These are phyloP conservation scores for Coemansia biformis DNA, from an alignment of 192 early-diverging fungal genomes.

Conservation along the genomic window DNA sequence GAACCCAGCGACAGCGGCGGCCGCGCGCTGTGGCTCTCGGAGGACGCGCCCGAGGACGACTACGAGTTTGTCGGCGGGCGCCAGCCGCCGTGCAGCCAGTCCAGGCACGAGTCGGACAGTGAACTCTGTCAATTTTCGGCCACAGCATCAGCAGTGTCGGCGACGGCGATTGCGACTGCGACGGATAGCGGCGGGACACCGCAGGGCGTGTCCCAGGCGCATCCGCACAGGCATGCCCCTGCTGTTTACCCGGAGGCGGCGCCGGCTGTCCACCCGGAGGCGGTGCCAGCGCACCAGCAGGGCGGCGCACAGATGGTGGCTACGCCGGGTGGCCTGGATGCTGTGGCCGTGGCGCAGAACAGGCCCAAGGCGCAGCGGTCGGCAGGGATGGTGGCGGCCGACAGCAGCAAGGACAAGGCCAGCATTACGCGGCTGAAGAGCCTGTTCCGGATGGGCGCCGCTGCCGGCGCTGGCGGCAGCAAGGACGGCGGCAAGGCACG, in stretches of 20 bases:
- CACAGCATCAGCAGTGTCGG: conserved; percentile 1
- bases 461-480: not conserved
- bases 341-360: not conserved
- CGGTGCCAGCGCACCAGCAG: too few relatives aligned
- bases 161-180: not conserved
- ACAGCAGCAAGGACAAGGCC: conserved; percentile 28
- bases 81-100: not conserved
- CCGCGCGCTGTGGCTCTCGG: conserved; percentile 30
- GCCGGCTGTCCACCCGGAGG: too few relatives aligned
- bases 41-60: conserved; percentile 31
- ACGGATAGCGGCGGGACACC: too few relatives aligned
- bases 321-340: not conserved
- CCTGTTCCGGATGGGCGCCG: conserved; percentile 35
- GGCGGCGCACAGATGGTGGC: not conserved
- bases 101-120: conserved; percentile 1
- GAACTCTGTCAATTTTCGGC: not conserved
- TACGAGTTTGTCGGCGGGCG: conserved; percentile 23
- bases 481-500: not conserved
- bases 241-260: too few relatives aligned
- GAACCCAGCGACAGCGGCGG: not conserved
- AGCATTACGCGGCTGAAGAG: conserved; percentile 46
- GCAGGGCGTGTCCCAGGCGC: conserved; percentile 22
- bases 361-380: conserved; percentile 6
- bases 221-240: conserved; percentile 28
- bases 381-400: conserved; percentile 4